Evolutionary conservation across 1,139 yeast genomes (phyloP).

Genomic region (Yamadazyma sp.): DNA sequence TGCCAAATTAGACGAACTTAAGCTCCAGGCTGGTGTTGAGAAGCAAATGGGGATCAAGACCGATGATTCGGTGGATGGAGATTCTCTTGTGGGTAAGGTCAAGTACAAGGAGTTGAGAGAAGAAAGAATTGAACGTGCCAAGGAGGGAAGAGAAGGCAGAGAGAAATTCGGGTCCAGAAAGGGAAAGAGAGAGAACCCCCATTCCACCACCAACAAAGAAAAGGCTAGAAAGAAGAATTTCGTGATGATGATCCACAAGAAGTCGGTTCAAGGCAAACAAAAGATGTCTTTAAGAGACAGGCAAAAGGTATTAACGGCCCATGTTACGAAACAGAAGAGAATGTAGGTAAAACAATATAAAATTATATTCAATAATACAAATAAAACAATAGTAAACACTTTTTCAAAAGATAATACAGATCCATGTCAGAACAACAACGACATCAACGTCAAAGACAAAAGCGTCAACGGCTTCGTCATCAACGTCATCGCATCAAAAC

Average conservation of each 20-base stretch:
- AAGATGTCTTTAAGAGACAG: slow-evolving; percentile 87
- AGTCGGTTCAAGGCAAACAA: slow-evolving; percentile 90
- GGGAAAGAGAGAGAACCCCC: slow-evolving; percentile 77
- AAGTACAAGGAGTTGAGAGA: slow-evolving; percentile 86
- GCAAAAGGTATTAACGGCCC: slow-evolving; percentile 83
- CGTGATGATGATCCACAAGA: slow-evolving; percentile 97
- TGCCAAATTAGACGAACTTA: slow-evolving; percentile 87
- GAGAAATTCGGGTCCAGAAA: slow-evolving; percentile 86
- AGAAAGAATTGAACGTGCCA: slow-evolving; percentile 82
- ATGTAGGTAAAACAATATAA: slow-evolving; percentile 18
- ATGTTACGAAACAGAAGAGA: slow-evolving; percentile 85
- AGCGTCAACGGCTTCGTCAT: no score
- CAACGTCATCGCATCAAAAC: no score
- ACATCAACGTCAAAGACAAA: no score
- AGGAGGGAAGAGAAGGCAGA: slow-evolving; percentile 91
- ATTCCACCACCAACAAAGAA: slow-evolving; percentile 92
- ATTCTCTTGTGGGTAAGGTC: slow-evolving; percentile 74
- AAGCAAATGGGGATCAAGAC: slow-evolving; percentile 65
- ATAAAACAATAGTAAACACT: slow-evolving; percentile 5
- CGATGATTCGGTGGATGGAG: slow-evolving; percentile 85
- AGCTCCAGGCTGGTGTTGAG: slow-evolving; percentile 79
- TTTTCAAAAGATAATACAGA: slow-evolving; percentile 3
- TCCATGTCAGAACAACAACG: no score
- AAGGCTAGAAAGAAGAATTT: slow-evolving; percentile 98
- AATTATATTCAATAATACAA: slow-evolving; percentile 6